Conservation (phyloP, 495 filamentous ascomycete species). For the Penicillium soppii region DNA sequence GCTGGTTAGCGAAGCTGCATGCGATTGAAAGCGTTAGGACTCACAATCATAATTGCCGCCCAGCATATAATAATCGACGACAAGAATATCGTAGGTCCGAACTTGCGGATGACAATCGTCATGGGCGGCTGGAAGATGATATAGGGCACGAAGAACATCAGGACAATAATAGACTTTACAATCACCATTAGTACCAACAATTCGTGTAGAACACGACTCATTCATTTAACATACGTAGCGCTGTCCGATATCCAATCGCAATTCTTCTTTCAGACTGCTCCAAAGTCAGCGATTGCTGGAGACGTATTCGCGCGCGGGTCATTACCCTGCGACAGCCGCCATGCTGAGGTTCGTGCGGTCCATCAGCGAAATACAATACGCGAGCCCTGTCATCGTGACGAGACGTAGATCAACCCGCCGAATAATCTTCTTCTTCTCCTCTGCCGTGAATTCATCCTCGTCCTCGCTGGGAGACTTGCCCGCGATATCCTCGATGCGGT, state of each 20-base stretch:
- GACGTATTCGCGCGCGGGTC: neutral
- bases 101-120: constrained; percentile 56
- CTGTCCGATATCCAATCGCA: constrained; percentile 41
- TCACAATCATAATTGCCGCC: constrained; percentile 47
- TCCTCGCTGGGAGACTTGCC: constrained; percentile 17
- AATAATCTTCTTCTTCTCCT: constrained; percentile 50
- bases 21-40: neutral
- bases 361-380: constrained; percentile 67
- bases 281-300: neutral
- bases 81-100: constrained; percentile 60
- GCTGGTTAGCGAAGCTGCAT: neutral
- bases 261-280: constrained; percentile 50
- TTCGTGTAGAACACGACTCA: neutral
- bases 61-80: constrained; percentile 51
- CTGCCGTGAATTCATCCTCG: constrained; percentile 36
- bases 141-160: constrained; percentile 69
- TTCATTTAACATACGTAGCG: constrained; percentile 34
- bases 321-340: constrained; percentile 60
- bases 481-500: constrained; percentile 32
- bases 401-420: constrained; percentile 61
- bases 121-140: constrained; percentile 61
- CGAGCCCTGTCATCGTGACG: constrained; percentile 60
- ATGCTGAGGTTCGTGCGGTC: constrained; percentile 66
- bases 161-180: constrained; percentile 56
- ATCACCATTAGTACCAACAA: neutral